Evolutionary conservation across 2,329 filamentous ascomycete genomes (phyloP).

Genomic region (Hortaea sp.): DNA sequence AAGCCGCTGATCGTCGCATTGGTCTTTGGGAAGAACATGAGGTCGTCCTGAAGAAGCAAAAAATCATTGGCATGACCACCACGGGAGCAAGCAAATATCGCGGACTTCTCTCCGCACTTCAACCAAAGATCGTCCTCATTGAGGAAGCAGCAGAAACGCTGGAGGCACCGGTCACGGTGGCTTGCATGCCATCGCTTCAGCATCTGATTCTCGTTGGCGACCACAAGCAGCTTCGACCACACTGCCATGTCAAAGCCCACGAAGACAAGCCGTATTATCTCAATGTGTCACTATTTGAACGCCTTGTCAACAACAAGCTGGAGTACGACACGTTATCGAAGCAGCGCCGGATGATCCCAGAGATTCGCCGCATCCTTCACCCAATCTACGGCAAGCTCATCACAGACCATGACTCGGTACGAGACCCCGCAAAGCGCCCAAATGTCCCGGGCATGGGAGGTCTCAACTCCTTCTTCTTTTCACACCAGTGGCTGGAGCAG

Average conservation of each 20-base stretch:
- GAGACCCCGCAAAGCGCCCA: slow-evolving; percentile 33
- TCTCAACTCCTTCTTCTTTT: slow-evolving; percentile 51
- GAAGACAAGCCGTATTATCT: slow-evolving; percentile 53
- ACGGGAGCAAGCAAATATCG: slow-evolving; percentile 77
- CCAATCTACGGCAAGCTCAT: slow-evolving; percentile 53
- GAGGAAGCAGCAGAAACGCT: slow-evolving; percentile 73
- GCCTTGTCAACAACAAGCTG: slow-evolving; percentile 57
- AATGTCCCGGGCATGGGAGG: slow-evolving; percentile 54
- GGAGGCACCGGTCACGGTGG: slow-evolving; percentile 51
- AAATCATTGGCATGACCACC: slow-evolving; percentile 60
- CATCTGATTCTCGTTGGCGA: slow-evolving; percentile 66
- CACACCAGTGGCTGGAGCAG: slow-evolving; percentile 55
- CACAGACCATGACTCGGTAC: slow-evolving; percentile 49
- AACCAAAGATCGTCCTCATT: slow-evolving; percentile 60
- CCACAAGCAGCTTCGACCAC: slow-evolving; percentile 66
- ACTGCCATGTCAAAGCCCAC: slow-evolving; percentile 53
- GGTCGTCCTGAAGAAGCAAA: slow-evolving; percentile 50
- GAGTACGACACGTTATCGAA: slow-evolving; percentile 54
- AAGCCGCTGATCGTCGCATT: slow-evolving; percentile 45
- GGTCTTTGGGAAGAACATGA: slow-evolving; percentile 51
- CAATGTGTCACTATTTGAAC: slow-evolving; percentile 69
- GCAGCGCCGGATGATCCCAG: slow-evolving; percentile 65
- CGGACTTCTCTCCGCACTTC: slow-evolving; percentile 53
- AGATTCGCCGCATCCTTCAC: slow-evolving; percentile 50
- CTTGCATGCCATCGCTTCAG: slow-evolving; percentile 51